Base-by-base conservation (phyloP, 192 early-diverging fungal genomes). In the Phycomyces nitens region DNA sequence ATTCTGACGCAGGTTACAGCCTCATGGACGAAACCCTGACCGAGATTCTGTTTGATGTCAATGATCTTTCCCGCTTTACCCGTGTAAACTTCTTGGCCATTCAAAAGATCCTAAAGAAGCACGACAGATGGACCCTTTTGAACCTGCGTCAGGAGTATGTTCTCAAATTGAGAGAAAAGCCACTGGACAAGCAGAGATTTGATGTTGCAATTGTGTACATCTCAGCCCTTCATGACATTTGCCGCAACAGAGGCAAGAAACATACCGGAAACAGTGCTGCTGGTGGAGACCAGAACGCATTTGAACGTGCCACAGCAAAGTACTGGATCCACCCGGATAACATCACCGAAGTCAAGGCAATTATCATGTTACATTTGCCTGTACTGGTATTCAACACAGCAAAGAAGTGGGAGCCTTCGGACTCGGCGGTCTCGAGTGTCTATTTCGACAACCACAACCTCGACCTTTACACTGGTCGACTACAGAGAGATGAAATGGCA, bases 301-400 rank as follows among this genome's bases (percentile, higher is more conserved):
- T 94, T 77, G 90, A 94, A 34, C 81, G 94, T 54, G 84, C 86
- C 56, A 92, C 94, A 12, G 87, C 84, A 60, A 96, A 96, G 77
- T 97, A 94, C 77, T 99, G 95, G 95, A 92, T 99, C 15, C 95
- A 96, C 71, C 91, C 90, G 1, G 92, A 96, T 72, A 94, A 98
- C 71, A 88, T 98, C 42, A 92, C 91, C 71, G 94, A 95, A 73
- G 91, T 98, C 69, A 96, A 97, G 73, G 88, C 90, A 51, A 87
- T 87, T 60, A 93, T 98, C 34, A 83, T 98, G 24, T 87, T 92
- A 68, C 88, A 94, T 57, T 79, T 98, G 34, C 96, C 96, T 0
- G 95, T 98, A 29, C 81, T 97, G 29, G 80, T 97, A 39, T 96
- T 93, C 75, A 66, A 72, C 41, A 60, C 60, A 34, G 18, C 41